Conservation (phyloP, 495 filamentous ascomycete genomes). For the Penicillium simplicissimum region DNA sequence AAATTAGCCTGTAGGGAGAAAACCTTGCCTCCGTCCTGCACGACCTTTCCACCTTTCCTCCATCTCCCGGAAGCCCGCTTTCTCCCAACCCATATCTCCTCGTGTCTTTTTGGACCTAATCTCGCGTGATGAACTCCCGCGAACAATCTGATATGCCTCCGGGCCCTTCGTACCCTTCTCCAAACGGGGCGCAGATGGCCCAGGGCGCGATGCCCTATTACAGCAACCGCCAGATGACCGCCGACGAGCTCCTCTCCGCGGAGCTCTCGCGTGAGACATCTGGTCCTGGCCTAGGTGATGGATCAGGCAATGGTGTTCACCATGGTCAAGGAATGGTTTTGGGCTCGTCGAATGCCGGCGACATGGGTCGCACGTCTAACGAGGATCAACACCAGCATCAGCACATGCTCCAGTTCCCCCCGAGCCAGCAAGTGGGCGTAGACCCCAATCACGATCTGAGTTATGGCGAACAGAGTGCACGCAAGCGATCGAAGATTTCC, state of each 20-base stretch:
- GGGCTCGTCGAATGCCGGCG: conserved; percentile 42
- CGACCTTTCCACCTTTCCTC: conserved; percentile 35
- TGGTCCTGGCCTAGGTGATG: conserved; percentile 43
- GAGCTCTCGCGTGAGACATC: conserved; percentile 50
- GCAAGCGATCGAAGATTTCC: conserved; percentile 89
- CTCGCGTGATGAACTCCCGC: conserved; percentile 44
- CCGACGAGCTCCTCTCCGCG: conserved; percentile 48
- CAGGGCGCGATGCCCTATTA: conserved; percentile 51
- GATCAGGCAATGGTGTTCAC: conserved; percentile 43
- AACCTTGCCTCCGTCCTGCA: conserved; percentile 39
- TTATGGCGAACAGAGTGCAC: conserved; percentile 64
- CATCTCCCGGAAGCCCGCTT: conserved; percentile 35
- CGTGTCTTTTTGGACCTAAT: conserved; percentile 12
- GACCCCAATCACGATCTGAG: conserved; percentile 53
- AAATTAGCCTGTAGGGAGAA: conserved; percentile 44
- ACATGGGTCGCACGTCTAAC: conserved; percentile 42
- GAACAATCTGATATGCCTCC: conserved; percentile 52
- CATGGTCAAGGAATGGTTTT: conserved; percentile 47
- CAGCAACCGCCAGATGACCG: conserved; percentile 47
- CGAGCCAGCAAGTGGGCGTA: conserved; percentile 52
- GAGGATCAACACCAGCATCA: conserved; percentile 50
- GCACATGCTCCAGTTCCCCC: conserved; percentile 49
- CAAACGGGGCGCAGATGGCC: conserved; percentile 50
- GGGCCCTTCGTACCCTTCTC: conserved; percentile 50
- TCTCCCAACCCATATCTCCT: conserved; percentile 18